Evolutionary conservation across 164 flowering plant genomes (phyloP).

Genomic region (Platanus orientalis): DNA sequence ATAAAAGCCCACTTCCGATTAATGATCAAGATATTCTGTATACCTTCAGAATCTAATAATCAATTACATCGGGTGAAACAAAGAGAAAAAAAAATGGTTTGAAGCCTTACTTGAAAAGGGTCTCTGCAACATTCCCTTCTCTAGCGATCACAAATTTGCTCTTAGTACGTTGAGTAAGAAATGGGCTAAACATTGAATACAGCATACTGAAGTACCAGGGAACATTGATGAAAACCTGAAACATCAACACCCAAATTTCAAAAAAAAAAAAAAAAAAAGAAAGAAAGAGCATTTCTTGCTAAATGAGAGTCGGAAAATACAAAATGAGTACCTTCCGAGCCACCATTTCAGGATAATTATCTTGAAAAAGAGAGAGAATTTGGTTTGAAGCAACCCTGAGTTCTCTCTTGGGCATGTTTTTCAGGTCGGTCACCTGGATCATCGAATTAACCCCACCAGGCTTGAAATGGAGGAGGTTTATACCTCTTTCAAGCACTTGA

Average conservation of each 20-base stretch:
- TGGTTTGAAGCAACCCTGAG: constrained; percentile 86
- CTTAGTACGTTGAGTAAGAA: constrained; percentile 91
- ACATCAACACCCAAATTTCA: constrained; percentile 1
- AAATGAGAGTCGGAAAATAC: not conserved
- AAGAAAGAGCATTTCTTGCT: not conserved
- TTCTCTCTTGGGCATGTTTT: constrained; percentile 96
- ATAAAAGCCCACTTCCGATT: no score
- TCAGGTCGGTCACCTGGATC: constrained; percentile 89
- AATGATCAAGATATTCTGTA: no score
- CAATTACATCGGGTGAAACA: no score
- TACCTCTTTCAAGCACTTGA: constrained; percentile 87
- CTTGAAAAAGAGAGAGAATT: constrained; percentile 83
- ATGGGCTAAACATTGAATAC: constrained; percentile 90
- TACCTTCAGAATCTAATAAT: no score
- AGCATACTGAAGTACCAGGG: constrained; percentile 90
- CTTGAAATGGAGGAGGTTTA: constrained; percentile 65
- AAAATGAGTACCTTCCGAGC: constrained; percentile 65
- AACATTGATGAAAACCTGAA: constrained; percentile 83
- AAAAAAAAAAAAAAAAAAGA: not conserved
- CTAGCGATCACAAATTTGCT: constrained; percentile 89
- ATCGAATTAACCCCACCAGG: constrained; percentile 90
- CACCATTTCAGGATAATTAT: constrained; percentile 97
- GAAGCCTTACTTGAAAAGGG: constrained; percentile 73
- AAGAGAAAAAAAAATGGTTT: not conserved
- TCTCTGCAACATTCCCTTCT: constrained; percentile 84